Conservation (phyloP, 2,329 filamentous ascomycete genomes). For the Cladosporium oxysporum region DNA sequence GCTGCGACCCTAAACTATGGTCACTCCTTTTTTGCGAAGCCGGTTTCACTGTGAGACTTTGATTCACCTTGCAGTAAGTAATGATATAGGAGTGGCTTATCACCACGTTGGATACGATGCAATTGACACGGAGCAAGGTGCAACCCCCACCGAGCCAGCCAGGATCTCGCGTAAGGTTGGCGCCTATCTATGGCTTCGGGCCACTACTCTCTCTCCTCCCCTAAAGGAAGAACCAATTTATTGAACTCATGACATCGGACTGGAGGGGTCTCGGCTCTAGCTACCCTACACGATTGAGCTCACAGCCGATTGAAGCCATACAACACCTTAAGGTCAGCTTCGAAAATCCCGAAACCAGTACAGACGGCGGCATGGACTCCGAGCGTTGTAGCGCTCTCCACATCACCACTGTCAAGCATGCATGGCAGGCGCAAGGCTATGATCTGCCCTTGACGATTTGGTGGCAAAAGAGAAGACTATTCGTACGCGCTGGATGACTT, state of each 20-base stretch:
- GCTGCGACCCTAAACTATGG: slow-evolving; percentile 8
- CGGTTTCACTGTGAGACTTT: background rate
- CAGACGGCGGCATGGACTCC: background rate
- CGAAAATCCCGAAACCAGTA: slow-evolving; percentile 6
- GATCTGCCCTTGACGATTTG: background rate
- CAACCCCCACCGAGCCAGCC: background rate
- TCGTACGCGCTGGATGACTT: background rate
- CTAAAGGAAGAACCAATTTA: background rate
- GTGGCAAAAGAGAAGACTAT: background rate
- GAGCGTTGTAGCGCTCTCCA: slow-evolving; percentile 2
- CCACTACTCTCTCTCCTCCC: background rate
- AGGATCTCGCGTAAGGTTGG: background rate
- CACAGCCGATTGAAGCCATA: slow-evolving; percentile 1
- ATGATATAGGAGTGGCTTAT: background rate
- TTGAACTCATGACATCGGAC: background rate
- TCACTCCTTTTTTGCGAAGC: background rate
- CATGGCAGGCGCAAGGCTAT: slow-evolving; percentile 5
- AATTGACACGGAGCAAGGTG: slow-evolving; percentile 4
- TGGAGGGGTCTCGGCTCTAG: background rate
- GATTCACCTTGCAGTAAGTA: background rate
- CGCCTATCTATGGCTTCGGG: background rate
- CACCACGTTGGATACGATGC: background rate
- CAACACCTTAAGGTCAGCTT: background rate
- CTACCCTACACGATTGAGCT: background rate
- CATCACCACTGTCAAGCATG: slow-evolving; percentile 9